Evolutionary conservation across 2,329 filamentous ascomycete species (phyloP).

Genomic region (Aspergillus ibericus): DNA sequence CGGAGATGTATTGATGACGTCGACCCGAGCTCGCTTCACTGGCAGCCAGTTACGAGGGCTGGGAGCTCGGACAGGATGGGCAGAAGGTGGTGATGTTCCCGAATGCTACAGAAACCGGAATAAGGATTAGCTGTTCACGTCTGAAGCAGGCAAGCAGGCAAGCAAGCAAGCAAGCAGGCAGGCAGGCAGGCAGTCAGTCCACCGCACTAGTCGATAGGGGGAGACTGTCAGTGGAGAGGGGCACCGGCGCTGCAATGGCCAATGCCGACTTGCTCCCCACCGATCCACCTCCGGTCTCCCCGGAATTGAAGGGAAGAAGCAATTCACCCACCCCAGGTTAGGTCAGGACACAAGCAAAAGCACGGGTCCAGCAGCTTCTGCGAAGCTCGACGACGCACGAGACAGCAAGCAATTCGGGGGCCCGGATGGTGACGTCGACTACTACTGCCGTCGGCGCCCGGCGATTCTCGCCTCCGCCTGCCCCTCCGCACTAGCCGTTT

Average conservation of each 20-base stretch:
- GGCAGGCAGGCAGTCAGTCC: not conserved
- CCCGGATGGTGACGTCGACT: constrained; percentile 2
- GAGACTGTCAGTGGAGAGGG: too few relatives aligned
- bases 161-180: not conserved
- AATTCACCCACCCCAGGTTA: not conserved
- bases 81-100: not conserved
- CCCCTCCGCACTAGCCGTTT: constrained; percentile 8
- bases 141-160: not conserved
- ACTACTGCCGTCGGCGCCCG: constrained; percentile 5
- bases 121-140: not conserved
- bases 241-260: not conserved
- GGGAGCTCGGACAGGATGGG: not conserved
- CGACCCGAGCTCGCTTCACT: constrained; percentile 18
- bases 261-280: constrained; percentile 10
- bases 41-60: not conserved
- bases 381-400: not conserved
- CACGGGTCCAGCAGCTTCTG: not conserved
- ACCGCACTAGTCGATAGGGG: not conserved
- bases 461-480: constrained; percentile 2
- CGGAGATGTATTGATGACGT: constrained; percentile 36
- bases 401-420: not conserved
- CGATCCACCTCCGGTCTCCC: constrained; percentile 2
- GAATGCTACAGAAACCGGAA: not conserved
- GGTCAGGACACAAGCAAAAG: not conserved
- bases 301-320: not conserved